Percentiles rank a stretch among this genome's conserved stretches.
phyloP scores from a whole-genome alignment of 1,284 basidiomycete species.

The Fereydounia khargensis region DNA sequence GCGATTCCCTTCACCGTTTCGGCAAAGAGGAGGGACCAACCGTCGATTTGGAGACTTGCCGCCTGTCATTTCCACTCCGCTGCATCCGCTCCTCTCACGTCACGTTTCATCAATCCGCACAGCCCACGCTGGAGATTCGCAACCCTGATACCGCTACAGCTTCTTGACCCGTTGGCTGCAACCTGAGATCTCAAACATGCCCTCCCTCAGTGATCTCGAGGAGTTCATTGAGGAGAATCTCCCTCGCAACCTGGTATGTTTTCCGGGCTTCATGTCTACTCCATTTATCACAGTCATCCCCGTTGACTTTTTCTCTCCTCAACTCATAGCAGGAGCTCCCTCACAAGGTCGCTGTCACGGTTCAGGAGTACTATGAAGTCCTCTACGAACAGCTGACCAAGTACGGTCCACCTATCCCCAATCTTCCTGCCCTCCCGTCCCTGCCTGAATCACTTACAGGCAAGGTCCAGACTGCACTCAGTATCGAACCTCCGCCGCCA shows the following conservation, averaged over 20 bases:
- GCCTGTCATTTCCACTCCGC: too few species aligned
- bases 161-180: neutral
- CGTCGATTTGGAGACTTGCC: too few species aligned
- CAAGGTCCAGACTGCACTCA: slow-evolving; percentile 21
- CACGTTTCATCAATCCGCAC: too few species aligned
- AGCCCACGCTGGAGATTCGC: too few species aligned
- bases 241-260: slow-evolving; percentile 33
- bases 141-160: too few species aligned
- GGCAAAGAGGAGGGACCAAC: too few species aligned
- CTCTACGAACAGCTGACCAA: slow-evolving; percentile 42
- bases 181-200: slow-evolving; percentile 21
- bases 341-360: slow-evolving; percentile 30
- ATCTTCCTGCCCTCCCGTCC: slow-evolving; percentile 27
- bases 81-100: too few species aligned
- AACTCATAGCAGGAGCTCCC: slow-evolving; percentile 37
- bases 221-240: slow-evolving; percentile 43
- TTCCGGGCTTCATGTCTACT: too few species aligned
- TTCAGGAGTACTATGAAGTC: slow-evolving; percentile 37
- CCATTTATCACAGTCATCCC: too few species aligned
- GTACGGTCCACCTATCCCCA: slow-evolving; percentile 32
- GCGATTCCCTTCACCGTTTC: too few species aligned
- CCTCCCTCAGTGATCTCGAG: slow-evolving; percentile 44
- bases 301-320: too few species aligned
- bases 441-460: slow-evolving; percentile 16
- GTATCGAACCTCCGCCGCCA: slow-evolving; percentile 12